phyloP scores from a whole-genome alignment of 2,329 filamentous ascomycete genomes.

The Westerdykella ornata region DNA sequence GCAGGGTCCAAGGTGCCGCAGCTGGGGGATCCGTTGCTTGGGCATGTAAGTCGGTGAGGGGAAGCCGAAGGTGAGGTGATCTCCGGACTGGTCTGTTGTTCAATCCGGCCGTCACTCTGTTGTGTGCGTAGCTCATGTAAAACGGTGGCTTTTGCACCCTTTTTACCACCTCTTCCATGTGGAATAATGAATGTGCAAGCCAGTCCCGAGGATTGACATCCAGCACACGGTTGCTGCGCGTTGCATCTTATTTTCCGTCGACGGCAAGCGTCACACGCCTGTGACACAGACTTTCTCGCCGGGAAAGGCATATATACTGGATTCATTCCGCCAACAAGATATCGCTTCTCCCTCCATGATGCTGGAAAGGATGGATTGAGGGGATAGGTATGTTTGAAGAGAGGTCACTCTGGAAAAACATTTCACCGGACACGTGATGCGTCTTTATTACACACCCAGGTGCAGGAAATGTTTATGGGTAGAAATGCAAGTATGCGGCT shows the following conservation, averaged over 20 bases:
- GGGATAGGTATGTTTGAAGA: too few relatives aligned
- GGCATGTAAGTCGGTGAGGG: background rate
- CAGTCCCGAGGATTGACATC: constrained; percentile 61
- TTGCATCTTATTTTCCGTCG: constrained; percentile 70
- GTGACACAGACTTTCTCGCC: constrained; percentile 10
- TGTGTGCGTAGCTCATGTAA: constrained; percentile 66
- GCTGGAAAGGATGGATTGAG: too few relatives aligned
- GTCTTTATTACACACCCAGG: too few relatives aligned
- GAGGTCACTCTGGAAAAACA: too few relatives aligned
- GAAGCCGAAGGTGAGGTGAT: too few relatives aligned
- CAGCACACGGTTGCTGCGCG: constrained; percentile 62
- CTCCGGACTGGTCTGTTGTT: background rate
- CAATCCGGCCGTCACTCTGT: constrained; percentile 2
- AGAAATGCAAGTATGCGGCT: too few relatives aligned
- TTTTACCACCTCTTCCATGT: constrained; percentile 69
- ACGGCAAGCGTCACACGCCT: constrained; percentile 68
- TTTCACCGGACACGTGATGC: too few relatives aligned
- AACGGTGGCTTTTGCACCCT: constrained; percentile 67
- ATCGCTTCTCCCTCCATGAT: too few relatives aligned
- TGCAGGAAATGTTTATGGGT: too few relatives aligned
- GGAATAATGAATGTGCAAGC: constrained; percentile 69
- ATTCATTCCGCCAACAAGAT: too few relatives aligned
- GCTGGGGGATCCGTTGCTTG: background rate
- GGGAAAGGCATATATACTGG: too few relatives aligned
- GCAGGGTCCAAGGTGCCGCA: constrained; percentile 37